phyloP scores from a whole-genome alignment of 192 early-diverging fungal genomes.

The Coemansia sp. region DNA sequence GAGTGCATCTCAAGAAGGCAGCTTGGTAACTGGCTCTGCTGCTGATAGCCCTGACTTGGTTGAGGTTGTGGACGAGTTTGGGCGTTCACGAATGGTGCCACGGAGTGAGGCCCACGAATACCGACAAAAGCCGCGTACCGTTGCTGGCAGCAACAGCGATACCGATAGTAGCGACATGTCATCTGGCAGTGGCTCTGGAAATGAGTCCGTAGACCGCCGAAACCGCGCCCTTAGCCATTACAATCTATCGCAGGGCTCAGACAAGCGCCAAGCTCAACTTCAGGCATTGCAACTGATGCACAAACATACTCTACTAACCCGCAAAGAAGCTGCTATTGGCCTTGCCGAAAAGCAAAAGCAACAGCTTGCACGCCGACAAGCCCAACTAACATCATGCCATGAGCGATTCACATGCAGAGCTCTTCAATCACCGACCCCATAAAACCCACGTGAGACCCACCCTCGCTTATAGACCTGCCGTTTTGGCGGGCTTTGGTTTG shows the following conservation, averaged over 20 bases:
- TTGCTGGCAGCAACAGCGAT: slow-evolving; percentile 5
- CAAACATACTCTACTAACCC: slow-evolving; percentile 11
- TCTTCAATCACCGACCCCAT: neutral
- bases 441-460: neutral
- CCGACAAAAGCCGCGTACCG: neutral
- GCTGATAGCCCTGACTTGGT: slow-evolving; percentile 10
- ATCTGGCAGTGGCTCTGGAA: neutral
- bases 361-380: slow-evolving; percentile 15
- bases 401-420: neutral
- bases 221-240: slow-evolving; percentile 27
- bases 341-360: slow-evolving; percentile 15
- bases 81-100: slow-evolving; percentile 32
- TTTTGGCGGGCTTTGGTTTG: neutral
- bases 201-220: neutral
- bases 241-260: slow-evolving; percentile 12
- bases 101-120: slow-evolving; percentile 15
- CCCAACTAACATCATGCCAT: slow-evolving; percentile 1
- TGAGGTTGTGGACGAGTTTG: slow-evolving; percentile 51
- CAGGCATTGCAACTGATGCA: slow-evolving; percentile 15
- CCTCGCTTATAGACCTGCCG: neutral
- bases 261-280: slow-evolving; percentile 30
- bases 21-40: neutral
- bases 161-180: neutral
- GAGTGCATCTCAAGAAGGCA: neutral
- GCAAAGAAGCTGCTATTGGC: slow-evolving; percentile 13